phyloP scores from a whole-genome alignment of 2,329 filamentous ascomycete species.

The Emergomyces pasteurianus region DNA sequence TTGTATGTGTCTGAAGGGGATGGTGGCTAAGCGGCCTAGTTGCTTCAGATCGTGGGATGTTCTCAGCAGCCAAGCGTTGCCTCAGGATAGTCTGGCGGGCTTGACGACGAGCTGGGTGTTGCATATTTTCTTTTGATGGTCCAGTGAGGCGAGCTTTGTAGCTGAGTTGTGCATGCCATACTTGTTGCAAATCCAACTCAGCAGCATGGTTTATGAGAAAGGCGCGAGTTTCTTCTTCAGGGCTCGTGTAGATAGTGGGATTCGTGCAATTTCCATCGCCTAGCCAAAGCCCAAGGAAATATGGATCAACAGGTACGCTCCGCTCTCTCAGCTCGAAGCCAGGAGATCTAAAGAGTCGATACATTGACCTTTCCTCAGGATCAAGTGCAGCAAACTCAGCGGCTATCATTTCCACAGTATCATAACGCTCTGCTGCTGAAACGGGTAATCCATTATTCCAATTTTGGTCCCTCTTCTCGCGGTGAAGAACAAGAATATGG shows the following conservation, averaged over 20 bases:
- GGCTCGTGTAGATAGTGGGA: background rate
- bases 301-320: slow-evolving; percentile 12
- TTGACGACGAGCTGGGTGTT: background rate
- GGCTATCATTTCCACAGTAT: slow-evolving; percentile 38
- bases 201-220: slow-evolving; percentile 8
- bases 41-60: background rate
- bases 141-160: background rate
- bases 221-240: slow-evolving; percentile 7
- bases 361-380: slow-evolving; percentile 23
- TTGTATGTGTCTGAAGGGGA: background rate
- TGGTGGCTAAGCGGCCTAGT: background rate
- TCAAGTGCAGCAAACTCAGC: slow-evolving; percentile 33
- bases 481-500: slow-evolving; percentile 38
- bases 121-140: background rate
- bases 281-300: slow-evolving; percentile 14
- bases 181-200: slow-evolving; percentile 7
- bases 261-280: slow-evolving; percentile 8
- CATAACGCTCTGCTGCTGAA: slow-evolving; percentile 18
- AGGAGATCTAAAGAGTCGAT: slow-evolving; percentile 27
- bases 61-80: background rate
- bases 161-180: background rate
- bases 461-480: slow-evolving; percentile 17
- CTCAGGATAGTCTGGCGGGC: background rate
- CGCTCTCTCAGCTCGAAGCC: slow-evolving; percentile 19
- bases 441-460: background rate